A percentile compares a stretch with the other conserved stretches of the same genome.
Conservation (phyloP, 2,329 filamentous ascomycete genomes). For the Fusarium globosum region DNA sequence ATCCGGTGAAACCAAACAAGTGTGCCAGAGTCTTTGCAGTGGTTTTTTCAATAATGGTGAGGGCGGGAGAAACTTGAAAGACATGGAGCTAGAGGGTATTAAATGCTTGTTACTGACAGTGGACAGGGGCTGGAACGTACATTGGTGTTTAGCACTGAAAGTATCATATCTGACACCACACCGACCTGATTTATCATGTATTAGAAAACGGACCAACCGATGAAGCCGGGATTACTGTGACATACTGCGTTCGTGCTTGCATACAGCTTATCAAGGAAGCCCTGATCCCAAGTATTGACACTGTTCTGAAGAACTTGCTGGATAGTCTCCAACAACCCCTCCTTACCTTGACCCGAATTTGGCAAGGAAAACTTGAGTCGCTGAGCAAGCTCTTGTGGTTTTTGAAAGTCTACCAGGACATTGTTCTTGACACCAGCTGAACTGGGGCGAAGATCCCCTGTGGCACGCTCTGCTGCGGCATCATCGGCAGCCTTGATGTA, state of each 20-base stretch:
- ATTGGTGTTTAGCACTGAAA: conserved; percentile 92
- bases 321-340: conserved; percentile 79
- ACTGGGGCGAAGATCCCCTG: conserved; percentile 60
- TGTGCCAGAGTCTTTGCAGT: conserved; percentile 78
- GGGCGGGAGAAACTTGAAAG: conserved; percentile 90
- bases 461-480: conserved; percentile 61
- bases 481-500: conserved; percentile 79
- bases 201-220: conserved; percentile 4
- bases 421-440: conserved; percentile 59
- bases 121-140: conserved; percentile 54
- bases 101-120: background rate
- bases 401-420: conserved; percentile 71
- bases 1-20: conserved; percentile 80
- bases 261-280: conserved; percentile 96
- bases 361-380: conserved; percentile 71
- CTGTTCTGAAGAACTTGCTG: conserved; percentile 81
- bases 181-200: conserved; percentile 68
- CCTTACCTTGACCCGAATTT: conserved; percentile 69
- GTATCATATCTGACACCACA: conserved; percentile 83
- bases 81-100: conserved; percentile 68
- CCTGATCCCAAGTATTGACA: conserved; percentile 99
- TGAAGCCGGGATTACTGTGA: conserved; percentile 3
- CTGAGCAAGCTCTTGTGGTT: conserved; percentile 66
- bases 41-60: conserved; percentile 88
- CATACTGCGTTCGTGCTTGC: conserved; percentile 84